These are phyloP conservation scores for Neonectria punicea DNA, from an alignment of 2,329 filamentous ascomycete species.

Conservation along the genomic window DNA sequence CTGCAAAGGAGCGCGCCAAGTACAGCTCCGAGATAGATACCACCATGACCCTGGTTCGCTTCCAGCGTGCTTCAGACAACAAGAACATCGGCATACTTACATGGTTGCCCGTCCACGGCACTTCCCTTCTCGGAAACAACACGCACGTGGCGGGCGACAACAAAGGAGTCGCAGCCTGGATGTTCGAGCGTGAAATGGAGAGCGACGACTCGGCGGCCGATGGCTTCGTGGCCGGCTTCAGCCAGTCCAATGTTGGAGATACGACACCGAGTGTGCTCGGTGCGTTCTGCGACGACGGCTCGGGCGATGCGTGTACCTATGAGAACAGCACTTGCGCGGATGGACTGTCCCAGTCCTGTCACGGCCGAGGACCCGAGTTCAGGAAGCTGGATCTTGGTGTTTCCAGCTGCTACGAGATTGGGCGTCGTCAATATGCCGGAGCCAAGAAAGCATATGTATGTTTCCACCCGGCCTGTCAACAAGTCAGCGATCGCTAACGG, in stretches of 20 bases:
- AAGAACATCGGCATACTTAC: conserved; percentile 85
- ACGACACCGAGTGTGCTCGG: conserved; percentile 89
- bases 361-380: conserved; percentile 78
- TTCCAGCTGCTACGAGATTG: conserved; percentile 80
- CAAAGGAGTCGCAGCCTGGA: conserved; percentile 89
- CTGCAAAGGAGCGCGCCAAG: conserved; percentile 74
- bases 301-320: conserved; percentile 75
- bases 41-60: conserved; percentile 79
- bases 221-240: conserved; percentile 89
- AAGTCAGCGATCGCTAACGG: neutral
- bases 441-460: conserved; percentile 59
- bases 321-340: conserved; percentile 86
- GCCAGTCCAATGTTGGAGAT: conserved; percentile 90
- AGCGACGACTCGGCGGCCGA: conserved; percentile 65
- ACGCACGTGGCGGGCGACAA: conserved; percentile 94
- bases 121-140: conserved; percentile 90
- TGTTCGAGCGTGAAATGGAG: conserved; percentile 78
- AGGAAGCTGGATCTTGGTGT: conserved; percentile 75
- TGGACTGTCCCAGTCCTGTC: conserved; percentile 75
- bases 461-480: neutral
- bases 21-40: conserved; percentile 69
- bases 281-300: conserved; percentile 89
- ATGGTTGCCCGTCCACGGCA: conserved; percentile 94
- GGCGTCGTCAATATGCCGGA: conserved; percentile 74
- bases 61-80: conserved; percentile 77